Base-by-base conservation (phyloP, 2,329 filamentous ascomycete species). In the Fusarium aywerte region DNA sequence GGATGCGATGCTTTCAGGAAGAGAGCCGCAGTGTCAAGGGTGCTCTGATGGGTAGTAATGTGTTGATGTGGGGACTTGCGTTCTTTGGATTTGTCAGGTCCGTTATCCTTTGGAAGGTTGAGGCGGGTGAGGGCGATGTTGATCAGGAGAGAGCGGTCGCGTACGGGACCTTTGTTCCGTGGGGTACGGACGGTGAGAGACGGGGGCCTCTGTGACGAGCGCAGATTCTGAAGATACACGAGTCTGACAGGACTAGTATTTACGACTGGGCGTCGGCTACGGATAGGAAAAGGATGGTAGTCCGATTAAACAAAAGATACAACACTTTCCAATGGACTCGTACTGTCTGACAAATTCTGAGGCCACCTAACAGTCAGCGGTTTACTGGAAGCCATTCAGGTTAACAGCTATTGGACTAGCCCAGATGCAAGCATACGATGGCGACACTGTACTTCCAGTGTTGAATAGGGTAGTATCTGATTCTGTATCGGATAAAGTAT, bases 51-150 rank as follows among this genome's bases (percentile, higher is more conserved):
- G 73, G 75, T 3, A 71, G 74, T 21, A 66, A 69, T n/a, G 50
- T 69, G 8, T 39, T 75, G 36, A 67, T 77, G 48, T 74, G 73
- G 68, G 75, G 71, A 2, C 59, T 72, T 40, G 71, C 68, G 1
- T 31, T 73, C 20, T 63, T 76, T 31, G 76, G 70, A 15, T 78
- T 78, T 31, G 35, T 69, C 40, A 67, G 76, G 20, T 73, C 73
- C 0, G 74, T 63, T 33, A 64, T 74, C 7, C 44, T 77, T 3
- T 78, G 75, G 75, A 75, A 59, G 52, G 45, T 65, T 7, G 68
- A 71, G 13, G 12, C 21, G 4, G 20, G 16, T 10, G 63, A 65
- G 5, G 58, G 67, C 5, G 58, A 53, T 4, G n/a, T 29, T 27
- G 53, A 45, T 27, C 39, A 29, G 25, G 23, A 53, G 49, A 62